Base-by-base conservation (phyloP, 148 eudicot species). In the Cornus kousa region DNA sequence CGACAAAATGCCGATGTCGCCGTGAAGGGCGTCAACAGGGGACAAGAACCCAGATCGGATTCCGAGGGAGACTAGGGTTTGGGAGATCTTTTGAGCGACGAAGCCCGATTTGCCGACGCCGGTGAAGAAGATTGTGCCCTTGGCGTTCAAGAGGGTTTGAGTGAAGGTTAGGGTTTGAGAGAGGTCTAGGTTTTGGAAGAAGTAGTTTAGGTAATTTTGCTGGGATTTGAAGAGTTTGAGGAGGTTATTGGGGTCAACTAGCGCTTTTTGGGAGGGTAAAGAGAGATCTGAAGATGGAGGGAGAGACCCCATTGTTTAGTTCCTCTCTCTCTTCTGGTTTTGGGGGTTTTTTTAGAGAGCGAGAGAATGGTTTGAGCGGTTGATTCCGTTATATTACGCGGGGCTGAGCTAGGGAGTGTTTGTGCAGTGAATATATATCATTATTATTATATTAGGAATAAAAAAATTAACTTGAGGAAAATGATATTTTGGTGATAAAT, bases 61-160 rank as follows among this genome's bases (percentile, higher is more conserved):
- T 0, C 93, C 94, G 48, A 96, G 86, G 13, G 99, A 96, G 40
- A 91, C 84, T 3, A 96, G 85, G 32, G 99, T 96, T 62, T 96
- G 99, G 0, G 98, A 96, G 79, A 96, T 93, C 79, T 96, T 96
- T 70, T 91, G 90, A 19, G 99, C 90, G 5, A 96, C 95, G 76
- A 96, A 94, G 16, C 99, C 99, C 0, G 99, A 96, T 73, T 96
- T 96, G 0, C 99, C 99, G 11, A 96, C 95, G 46, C 99, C 99
- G 31, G 98, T 83, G 85, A 96, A 90, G 80, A 90, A 91, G 39
- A 96, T 92, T 9, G 97, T 89, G 64, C 99, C 99, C 16, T 62
- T 77, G 24, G 94, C 71, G 39, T 86, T 76, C 4, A 96, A 68
- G 57, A 96, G 97, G 75, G 85, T 86, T 68, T 91, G 91, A 28